A percentile compares a stretch with the other conserved stretches of the same genome.
These are phyloP conservation scores for Gillenia trifoliata DNA, from an alignment of 306 rosid species.

Conservation along the genomic window DNA sequence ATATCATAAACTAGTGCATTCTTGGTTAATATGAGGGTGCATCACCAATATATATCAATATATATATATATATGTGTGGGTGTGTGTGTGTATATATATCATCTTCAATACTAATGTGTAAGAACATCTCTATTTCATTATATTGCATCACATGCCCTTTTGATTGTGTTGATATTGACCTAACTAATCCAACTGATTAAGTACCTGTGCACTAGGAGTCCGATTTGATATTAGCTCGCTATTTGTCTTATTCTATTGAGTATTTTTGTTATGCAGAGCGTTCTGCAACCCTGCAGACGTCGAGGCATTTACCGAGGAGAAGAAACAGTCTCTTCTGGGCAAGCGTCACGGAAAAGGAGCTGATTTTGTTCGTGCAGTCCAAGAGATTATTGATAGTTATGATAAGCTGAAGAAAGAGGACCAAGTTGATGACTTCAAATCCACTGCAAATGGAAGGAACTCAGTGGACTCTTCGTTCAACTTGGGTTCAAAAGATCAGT, in stretches of 20 bases:
- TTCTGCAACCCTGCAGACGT: conserved; percentile 96
- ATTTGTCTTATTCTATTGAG: conserved; percentile 28
- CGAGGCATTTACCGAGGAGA: conserved; percentile 94
- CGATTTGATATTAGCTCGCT: conserved; percentile 2
- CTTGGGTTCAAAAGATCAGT: conserved; percentile 38
- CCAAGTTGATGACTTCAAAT: conserved; percentile 37
- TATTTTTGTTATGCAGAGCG: conserved; percentile 56
- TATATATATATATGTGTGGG: too few species aligned
- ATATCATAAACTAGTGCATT: not conserved
- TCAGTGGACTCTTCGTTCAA: conserved; percentile 35
- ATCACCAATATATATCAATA: not conserved
- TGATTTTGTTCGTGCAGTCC: conserved; percentile 90
- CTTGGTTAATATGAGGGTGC: not conserved
- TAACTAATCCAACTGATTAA: not conserved
- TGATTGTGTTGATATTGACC: not conserved
- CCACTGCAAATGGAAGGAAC: conserved; percentile 40
- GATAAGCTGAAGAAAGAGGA: conserved; percentile 65
- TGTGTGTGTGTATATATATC: too few species aligned
- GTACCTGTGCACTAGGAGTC: not conserved
- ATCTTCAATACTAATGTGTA: not conserved
- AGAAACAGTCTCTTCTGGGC: conserved; percentile 75
- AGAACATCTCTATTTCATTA: not conserved
- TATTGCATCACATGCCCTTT: not conserved
- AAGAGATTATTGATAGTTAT: conserved; percentile 72
- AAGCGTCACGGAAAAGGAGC: conserved; percentile 93